These are phyloP conservation scores for Neocallimastix lanati DNA, from an alignment of 192 early-diverging fungal species.

Conservation along the genomic window DNA sequence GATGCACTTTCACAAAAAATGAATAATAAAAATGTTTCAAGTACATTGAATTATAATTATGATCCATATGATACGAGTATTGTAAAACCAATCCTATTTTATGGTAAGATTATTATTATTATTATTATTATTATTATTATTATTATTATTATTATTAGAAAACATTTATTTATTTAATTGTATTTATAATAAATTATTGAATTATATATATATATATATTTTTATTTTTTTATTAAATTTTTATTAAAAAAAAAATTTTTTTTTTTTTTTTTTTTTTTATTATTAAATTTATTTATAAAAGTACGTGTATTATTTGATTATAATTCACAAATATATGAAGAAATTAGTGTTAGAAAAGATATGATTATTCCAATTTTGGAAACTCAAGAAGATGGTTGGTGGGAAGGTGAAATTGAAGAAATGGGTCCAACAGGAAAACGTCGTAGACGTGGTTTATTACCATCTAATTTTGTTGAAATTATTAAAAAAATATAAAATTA, in stretches of 20 bases:
- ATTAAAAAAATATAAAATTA: neutral
- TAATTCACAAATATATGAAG: neutral
- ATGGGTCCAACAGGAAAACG: neutral
- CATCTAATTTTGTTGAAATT: neutral
- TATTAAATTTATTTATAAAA: neutral
- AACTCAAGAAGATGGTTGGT: neutral
- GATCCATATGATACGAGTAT: neutral
- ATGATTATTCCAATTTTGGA: neutral
- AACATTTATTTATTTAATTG: no score
- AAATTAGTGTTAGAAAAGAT: neutral
- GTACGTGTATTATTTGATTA: neutral
- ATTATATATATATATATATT: no score
- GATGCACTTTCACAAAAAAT: neutral
- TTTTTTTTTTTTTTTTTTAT: no score
- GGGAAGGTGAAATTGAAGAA: neutral
- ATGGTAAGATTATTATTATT: neutral
- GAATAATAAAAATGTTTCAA: neutral
- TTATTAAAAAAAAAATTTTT: no score
- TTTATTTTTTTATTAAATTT: no score
- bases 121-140: no score
- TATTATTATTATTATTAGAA: no score
- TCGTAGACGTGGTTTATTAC: neutral
- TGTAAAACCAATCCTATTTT: neutral
- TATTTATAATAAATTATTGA: no score
- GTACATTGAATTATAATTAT: neutral